Base-by-base conservation (phyloP, 208 protist species). In the Wallacemonas sp. region DNA sequence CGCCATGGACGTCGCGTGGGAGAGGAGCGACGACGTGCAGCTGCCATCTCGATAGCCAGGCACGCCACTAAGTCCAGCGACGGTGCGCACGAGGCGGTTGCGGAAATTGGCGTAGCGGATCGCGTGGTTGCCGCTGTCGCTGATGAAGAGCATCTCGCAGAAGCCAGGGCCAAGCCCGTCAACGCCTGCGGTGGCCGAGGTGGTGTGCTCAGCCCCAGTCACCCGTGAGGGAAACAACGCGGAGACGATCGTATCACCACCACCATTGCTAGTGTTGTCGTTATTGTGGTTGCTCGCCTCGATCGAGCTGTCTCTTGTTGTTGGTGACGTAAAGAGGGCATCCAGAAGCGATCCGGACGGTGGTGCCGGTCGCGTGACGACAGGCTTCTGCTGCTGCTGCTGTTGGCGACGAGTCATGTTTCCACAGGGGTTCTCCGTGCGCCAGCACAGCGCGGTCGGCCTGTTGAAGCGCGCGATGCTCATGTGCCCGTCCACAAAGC, bases 1-100 rank as follows among this genome's bases (percentile, higher is more conserved):
- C 27, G 75, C 69, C 55, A 93, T 65, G 9, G 80, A 63, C 5
- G 87, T 84, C 3, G 84, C 87, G 6, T 70, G 61, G 1, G 77
- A 60, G 55, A 93, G 54, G 39, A 77, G 66, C 23, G 83, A 80
- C 1, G 74, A 72, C n/a, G 55, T 55, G 41, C 72, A 87, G 43
- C 61, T 74, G 47, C 87, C 87, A 64, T 93, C 87, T 16, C 84
- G 84, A 65, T 93, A 93, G n/a, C 87, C 87, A 1, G 87, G 80
- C 12, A 88, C 74, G 24, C 82, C 78, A 34, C 81, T 70, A 34
- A 90, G 36, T n/a, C 87, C 87, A 11, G 72, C 70, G 61, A 93
- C 74, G 41, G 87, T 93, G 58, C 87, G 83, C 16, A 93, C 84
- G 46, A 90, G 57, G 5, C 60, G 74, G 23, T 55, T 89, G 30